A percentile compares a stretch with the other conserved stretches of the same genome.
Evolutionary conservation across 352 stramenopile genomes (phyloP).

Genomic region (Thalassiosira delicatula): DNA sequence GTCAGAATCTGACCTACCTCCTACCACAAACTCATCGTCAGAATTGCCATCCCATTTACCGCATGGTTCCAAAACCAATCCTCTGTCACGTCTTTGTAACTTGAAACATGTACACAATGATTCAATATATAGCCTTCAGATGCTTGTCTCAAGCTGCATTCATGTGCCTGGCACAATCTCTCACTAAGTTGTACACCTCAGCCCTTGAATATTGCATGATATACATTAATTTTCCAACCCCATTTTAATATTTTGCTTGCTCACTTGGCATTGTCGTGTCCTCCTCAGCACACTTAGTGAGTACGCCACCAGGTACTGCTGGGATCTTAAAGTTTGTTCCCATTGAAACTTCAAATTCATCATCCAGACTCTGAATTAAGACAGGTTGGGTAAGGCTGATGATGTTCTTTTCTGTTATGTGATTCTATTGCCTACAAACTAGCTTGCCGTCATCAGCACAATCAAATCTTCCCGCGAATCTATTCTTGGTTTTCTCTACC

Average conservation of each 20-base stretch:
- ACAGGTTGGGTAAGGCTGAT: constrained; percentile 58
- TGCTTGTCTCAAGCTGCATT: too few relatives aligned
- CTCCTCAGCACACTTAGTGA: background rate
- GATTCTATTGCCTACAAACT: constrained; percentile 64
- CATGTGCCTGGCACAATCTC: constrained; percentile 36
- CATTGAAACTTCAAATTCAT: constrained; percentile 56
- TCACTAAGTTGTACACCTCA: constrained; percentile 37
- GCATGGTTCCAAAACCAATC: constrained; percentile 40
- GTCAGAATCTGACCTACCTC: constrained; percentile 50
- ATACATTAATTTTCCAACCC: constrained; percentile 46
- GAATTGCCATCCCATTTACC: constrained; percentile 44
- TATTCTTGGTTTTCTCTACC: constrained; percentile 9
- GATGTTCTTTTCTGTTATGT: background rate
- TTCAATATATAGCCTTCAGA: too few relatives aligned
- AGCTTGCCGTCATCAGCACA: constrained; percentile 31
- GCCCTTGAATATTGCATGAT: constrained; percentile 47
- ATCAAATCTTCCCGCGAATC: constrained; percentile 44
- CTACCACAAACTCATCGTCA: constrained; percentile 56
- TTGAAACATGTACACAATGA: too few relatives aligned
- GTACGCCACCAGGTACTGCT: constrained; percentile 24
- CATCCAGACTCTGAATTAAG: constrained; percentile 51
- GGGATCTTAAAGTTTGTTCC: constrained; percentile 19
- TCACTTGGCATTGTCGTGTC: background rate
- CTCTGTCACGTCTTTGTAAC: constrained; percentile 16
- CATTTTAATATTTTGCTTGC: constrained; percentile 29